phyloP scores from a whole-genome alignment of 805 yeast species.

The Ogataea methanolica region DNA sequence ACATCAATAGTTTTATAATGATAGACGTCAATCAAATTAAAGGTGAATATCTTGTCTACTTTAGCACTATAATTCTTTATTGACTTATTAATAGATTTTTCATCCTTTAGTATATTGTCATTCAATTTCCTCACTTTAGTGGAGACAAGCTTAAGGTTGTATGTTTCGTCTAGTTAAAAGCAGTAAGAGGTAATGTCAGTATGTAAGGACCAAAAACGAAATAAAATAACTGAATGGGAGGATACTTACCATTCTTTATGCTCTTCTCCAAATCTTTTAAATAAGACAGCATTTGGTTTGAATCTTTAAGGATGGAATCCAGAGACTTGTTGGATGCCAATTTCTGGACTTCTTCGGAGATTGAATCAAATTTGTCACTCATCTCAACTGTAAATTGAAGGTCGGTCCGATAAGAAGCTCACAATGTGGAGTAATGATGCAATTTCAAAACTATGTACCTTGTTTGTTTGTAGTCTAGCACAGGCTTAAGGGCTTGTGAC shows the following conservation, averaged over 20 bases:
- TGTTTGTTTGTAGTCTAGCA: too few species aligned
- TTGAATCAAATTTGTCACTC: slow-evolving; percentile 18
- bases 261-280: slow-evolving; percentile 21
- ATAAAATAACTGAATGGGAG: too few species aligned
- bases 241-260: slow-evolving; percentile 16
- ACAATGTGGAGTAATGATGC: too few species aligned
- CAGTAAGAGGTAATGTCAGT: neutral
- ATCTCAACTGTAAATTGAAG: slow-evolving; percentile 1
- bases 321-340: slow-evolving; percentile 27
- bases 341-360: slow-evolving; percentile 28
- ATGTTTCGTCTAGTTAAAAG: neutral
- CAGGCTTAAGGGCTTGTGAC: too few species aligned
- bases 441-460: too few species aligned
- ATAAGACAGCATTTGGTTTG: slow-evolving; percentile 22
- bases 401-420: too few species aligned
- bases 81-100: slow-evolving; percentile 21
- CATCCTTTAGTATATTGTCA: slow-evolving; percentile 30
- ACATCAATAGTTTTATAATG: slow-evolving; percentile 20
- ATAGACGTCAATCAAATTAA: slow-evolving; percentile 23
- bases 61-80: slow-evolving; percentile 24
- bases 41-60: slow-evolving; percentile 23
- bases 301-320: slow-evolving; percentile 25
- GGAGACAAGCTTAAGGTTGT: slow-evolving; percentile 4
- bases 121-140: slow-evolving; percentile 13
- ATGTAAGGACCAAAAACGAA: too few species aligned